Conservation (phyloP, 1,284 basidiomycete genomes). For the Peniophora sp. region DNA sequence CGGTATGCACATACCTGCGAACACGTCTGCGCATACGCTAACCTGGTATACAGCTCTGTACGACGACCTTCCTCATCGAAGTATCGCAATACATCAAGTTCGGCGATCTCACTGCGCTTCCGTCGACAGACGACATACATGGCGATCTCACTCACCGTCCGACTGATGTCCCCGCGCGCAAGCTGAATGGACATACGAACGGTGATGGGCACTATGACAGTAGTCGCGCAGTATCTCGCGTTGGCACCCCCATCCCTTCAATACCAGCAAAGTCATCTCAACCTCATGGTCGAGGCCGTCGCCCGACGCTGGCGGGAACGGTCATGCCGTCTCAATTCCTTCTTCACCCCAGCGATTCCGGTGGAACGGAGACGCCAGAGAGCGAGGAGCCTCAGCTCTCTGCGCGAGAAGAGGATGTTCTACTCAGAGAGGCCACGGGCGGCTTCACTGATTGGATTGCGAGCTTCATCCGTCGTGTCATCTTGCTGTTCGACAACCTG, state of each 20-base stretch:
- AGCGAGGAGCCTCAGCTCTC: constrained; percentile 33
- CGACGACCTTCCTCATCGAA: constrained; percentile 71
- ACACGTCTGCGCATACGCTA: neutral
- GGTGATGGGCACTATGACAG: constrained; percentile 1
- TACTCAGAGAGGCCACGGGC: constrained; percentile 55
- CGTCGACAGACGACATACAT: constrained; percentile 20
- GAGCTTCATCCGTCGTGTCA: constrained; percentile 75
- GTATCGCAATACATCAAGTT: constrained; percentile 80
- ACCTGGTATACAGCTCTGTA: constrained; percentile 45
- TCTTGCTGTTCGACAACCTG: constrained; percentile 80
- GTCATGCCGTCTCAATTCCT: neutral
- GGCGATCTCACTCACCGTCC: constrained; percentile 11
- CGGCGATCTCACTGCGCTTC: constrained; percentile 51
- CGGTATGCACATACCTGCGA: constrained; percentile 35
- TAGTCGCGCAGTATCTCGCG: neutral
- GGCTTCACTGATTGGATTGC: constrained; percentile 77
- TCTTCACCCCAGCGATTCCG: neutral
- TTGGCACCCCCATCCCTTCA: constrained; percentile 7
- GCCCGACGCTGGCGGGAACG: neutral
- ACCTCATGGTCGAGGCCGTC: neutral
- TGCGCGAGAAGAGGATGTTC: constrained; percentile 50
- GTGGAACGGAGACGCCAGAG: neutral
- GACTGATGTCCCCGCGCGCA: constrained; percentile 1
- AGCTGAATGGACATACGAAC: neutral
- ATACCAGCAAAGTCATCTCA: constrained; percentile 10